Percentiles rank a stretch among this genome's conserved stretches.
Evolutionary conservation across 2,329 filamentous ascomycete genomes (phyloP).

Genomic region (Aspergillus costaricaensis): DNA sequence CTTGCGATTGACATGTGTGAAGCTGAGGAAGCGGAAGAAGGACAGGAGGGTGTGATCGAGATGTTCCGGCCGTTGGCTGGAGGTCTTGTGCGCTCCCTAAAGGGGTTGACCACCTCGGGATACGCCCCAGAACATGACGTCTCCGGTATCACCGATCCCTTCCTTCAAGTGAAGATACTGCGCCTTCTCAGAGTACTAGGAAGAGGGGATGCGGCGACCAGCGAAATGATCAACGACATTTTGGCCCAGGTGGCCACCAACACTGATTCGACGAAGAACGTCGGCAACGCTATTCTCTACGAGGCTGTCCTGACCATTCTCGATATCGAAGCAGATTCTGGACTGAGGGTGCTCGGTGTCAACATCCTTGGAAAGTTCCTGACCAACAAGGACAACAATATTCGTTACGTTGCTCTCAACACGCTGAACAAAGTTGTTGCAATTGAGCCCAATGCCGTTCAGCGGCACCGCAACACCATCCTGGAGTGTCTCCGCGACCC

Average conservation of each 20-base stretch:
- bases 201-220: constrained; percentile 80
- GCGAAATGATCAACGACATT: constrained; percentile 98
- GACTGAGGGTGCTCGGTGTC: constrained; percentile 88
- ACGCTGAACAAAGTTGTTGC: constrained; percentile 97
- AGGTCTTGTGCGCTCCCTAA: constrained; percentile 83
- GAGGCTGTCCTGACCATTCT: constrained; percentile 96
- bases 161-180: constrained; percentile 95
- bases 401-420: constrained; percentile 95
- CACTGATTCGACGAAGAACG: constrained; percentile 96
- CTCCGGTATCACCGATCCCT: constrained; percentile 95
- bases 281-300: constrained; percentile 97
- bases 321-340: constrained; percentile 96
- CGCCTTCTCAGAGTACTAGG: constrained; percentile 82
- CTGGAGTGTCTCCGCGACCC: constrained; percentile 93
- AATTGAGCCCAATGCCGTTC: constrained; percentile 95
- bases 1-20: constrained; percentile 91
- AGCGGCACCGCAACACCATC: constrained; percentile 95
- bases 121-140: constrained; percentile 98
- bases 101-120: constrained; percentile 88
- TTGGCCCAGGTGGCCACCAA: constrained; percentile 96
- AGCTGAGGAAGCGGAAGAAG: constrained; percentile 87
- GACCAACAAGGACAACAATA: constrained; percentile 99
- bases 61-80: constrained; percentile 87
- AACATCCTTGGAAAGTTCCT: constrained; percentile 98
- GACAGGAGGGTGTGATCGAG: constrained; percentile 86